Evolutionary conservation across 106 monocot species (phyloP).

Genomic region (Cymbidium sinense): DNA sequence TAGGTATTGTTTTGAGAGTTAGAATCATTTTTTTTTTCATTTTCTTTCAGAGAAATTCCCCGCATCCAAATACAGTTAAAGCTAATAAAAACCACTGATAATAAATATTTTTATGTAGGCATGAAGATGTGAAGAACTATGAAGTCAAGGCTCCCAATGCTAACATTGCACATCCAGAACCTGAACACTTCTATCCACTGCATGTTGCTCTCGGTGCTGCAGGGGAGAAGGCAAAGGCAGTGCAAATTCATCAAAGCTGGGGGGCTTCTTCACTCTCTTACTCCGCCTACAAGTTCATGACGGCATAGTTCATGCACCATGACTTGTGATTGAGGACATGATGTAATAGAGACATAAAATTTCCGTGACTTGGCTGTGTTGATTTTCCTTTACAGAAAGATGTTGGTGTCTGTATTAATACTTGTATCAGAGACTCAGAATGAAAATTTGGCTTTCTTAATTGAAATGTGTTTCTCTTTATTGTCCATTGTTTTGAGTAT

Average conservation of each 20-base stretch:
- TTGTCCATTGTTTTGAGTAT: too few species aligned
- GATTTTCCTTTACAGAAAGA: neutral
- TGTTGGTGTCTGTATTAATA: neutral
- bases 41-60: too few species aligned
- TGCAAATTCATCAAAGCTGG: constrained; percentile 47
- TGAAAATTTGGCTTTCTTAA: too few species aligned
- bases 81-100: neutral
- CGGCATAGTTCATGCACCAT: neutral
- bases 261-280: constrained; percentile 25
- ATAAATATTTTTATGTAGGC: constrained; percentile 7
- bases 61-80: too few species aligned
- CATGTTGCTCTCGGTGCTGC: constrained; percentile 52
- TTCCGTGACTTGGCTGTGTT: neutral
- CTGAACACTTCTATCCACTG: constrained; percentile 49
- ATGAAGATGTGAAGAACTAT: constrained; percentile 39
- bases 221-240: constrained; percentile 28
- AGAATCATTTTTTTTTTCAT: too few species aligned
- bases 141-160: constrained; percentile 37
- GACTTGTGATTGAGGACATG: neutral
- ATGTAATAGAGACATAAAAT: neutral
- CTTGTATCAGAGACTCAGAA: too few species aligned
- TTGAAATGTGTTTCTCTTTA: too few species aligned
- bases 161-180: constrained; percentile 34
- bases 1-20: too few species aligned
- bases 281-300: constrained; percentile 34